These are phyloP conservation scores for Hanseniaspora occidentalis DNA, from an alignment of 805 yeast species.

Conservation along the genomic window DNA sequence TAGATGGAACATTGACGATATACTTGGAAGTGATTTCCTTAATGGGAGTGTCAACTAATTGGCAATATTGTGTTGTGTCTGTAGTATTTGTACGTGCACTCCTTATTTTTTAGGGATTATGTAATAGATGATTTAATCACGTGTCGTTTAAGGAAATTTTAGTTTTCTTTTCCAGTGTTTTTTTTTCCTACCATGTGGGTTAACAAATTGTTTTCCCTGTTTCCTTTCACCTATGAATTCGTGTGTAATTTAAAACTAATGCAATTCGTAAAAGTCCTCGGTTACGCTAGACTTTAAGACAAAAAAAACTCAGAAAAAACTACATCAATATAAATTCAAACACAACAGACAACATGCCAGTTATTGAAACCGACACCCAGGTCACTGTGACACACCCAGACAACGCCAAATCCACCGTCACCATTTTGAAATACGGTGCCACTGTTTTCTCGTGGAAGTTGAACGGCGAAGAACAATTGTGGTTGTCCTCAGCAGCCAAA, in stretches of 20 bases:
- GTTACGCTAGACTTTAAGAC: too few species aligned
- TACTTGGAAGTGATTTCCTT: not conserved
- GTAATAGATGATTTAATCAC: too few species aligned
- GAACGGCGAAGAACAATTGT: conserved; percentile 65
- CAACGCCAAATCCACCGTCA: conserved; percentile 41
- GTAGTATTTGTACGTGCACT: too few species aligned
- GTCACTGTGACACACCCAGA: conserved; percentile 49
- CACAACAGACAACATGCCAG: conserved; percentile 39
- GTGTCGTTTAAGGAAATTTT: not conserved
- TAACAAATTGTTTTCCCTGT: not conserved
- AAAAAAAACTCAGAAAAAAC: not conserved
- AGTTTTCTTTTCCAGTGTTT: not conserved
- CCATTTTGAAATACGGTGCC: conserved; percentile 78
- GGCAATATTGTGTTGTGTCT: too few species aligned
- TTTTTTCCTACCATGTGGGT: not conserved
- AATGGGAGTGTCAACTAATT: too few species aligned
- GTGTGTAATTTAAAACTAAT: not conserved
- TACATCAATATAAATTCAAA: too few species aligned
- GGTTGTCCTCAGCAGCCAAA: conserved; percentile 68
- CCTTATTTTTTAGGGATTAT: too few species aligned
- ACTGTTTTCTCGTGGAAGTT: conserved; percentile 74
- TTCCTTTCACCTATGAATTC: not conserved
- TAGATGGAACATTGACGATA: conserved; percentile 1
- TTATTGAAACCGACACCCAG: conserved; percentile 51
- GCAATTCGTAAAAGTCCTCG: too few species aligned